Conservation (phyloP, 495 filamentous ascomycete species). For the Hypoxylon cercidicola region DNA sequence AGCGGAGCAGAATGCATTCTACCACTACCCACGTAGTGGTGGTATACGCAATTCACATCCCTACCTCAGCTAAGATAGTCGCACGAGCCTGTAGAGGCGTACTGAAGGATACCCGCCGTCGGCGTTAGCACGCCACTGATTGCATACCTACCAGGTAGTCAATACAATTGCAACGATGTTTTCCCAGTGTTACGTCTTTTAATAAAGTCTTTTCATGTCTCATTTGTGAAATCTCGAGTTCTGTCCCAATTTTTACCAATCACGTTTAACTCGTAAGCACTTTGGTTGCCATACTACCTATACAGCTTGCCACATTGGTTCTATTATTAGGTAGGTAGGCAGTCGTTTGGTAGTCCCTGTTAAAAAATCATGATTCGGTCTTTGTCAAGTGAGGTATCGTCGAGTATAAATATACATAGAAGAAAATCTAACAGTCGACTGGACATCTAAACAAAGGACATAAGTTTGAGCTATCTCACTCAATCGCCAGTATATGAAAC, state of each 20-base stretch:
- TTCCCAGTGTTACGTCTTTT: neutral
- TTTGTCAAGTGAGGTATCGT: no score
- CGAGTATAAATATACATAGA: no score
- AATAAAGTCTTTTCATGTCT: neutral
- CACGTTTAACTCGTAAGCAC: neutral
- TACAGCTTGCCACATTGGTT: no score
- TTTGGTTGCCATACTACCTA: no score
- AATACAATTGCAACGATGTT: slow-evolving; percentile 15
- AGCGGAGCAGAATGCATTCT: slow-evolving; percentile 12
- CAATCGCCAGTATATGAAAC: slow-evolving; percentile 7
- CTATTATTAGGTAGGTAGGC: no score
- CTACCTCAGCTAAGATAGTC: slow-evolving; percentile 7
- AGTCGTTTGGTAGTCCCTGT: no score
- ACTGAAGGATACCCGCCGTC: slow-evolving; percentile 13
- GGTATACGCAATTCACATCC: slow-evolving; percentile 11
- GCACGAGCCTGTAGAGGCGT: slow-evolving; percentile 1
- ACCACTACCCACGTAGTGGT: neutral
- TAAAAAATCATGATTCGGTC: no score
- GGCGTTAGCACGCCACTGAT: slow-evolving; percentile 13
- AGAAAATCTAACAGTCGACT: no score
- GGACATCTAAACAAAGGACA: no score
- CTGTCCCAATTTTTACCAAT: neutral
- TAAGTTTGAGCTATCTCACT: neutral
- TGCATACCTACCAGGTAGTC: neutral
- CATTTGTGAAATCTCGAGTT: neutral